Conservation (phyloP, 148 eudicot genomes). For the Nepenthes mirabilis region DNA sequence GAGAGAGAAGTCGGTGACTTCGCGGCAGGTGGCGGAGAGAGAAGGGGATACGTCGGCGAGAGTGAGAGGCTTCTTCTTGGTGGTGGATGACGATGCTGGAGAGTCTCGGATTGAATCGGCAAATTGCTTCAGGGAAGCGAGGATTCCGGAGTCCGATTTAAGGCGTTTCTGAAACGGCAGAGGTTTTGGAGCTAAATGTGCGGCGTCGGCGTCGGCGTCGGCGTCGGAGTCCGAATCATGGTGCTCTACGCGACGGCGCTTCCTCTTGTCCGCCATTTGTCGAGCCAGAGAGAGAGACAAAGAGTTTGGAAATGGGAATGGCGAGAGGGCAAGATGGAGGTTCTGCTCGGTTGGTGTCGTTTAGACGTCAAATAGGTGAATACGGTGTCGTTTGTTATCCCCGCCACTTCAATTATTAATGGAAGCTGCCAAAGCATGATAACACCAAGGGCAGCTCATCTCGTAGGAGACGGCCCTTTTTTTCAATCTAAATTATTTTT, state of each 20-base stretch:
- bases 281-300: neutral
- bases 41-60: slow-evolving; percentile 47
- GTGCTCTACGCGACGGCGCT: slow-evolving; percentile 49
- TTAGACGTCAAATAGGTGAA: too few relatives aligned
- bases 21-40: slow-evolving; percentile 72
- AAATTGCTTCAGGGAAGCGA: slow-evolving; percentile 38
- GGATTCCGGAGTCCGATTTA: slow-evolving; percentile 49
- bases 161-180: slow-evolving; percentile 51
- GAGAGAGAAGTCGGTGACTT: slow-evolving; percentile 79
- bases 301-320: too few relatives aligned
- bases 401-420: too few relatives aligned
- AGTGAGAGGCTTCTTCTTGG: slow-evolving; percentile 25
- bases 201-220: slow-evolving; percentile 19
- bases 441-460: too few relatives aligned
- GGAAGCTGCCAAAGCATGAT: too few relatives aligned
- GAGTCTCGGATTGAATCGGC: slow-evolving; percentile 15
- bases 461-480: too few relatives aligned
- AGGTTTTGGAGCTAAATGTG: slow-evolving; percentile 16
- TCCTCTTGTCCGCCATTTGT: slow-evolving; percentile 52
- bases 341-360: too few relatives aligned
- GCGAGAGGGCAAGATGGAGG: too few relatives aligned
- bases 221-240: slow-evolving; percentile 21
- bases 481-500: too few relatives aligned
- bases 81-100: slow-evolving; percentile 22
- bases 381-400: too few relatives aligned